Conservation (phyloP, 2,329 filamentous ascomycete species). For the Ceratocystis cubensis region DNA sequence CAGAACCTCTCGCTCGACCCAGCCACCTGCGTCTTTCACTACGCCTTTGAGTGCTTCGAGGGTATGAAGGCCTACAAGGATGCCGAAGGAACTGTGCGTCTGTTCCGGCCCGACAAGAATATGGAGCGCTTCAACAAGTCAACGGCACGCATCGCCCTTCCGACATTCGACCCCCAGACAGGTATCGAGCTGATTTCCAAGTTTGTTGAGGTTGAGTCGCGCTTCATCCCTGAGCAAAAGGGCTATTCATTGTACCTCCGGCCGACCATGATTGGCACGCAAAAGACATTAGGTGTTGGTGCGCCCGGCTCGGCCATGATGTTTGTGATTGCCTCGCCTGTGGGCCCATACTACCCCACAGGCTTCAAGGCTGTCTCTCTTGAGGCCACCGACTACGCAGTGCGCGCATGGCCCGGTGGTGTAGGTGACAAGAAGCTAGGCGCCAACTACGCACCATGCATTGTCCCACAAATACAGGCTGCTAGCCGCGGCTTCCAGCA, state of each 20-base stretch:
- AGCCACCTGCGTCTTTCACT: constrained; percentile 94
- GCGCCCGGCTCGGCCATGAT: constrained; percentile 85
- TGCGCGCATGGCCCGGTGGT: constrained; percentile 93
- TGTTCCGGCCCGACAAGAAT: constrained; percentile 93
- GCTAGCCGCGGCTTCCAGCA: constrained; percentile 89
- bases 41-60: constrained; percentile 96
- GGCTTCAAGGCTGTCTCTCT: constrained; percentile 95
- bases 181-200: constrained; percentile 71
- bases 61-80: constrained; percentile 99
- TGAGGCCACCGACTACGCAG: constrained; percentile 91
- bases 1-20: constrained; percentile 95
- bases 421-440: constrained; percentile 97
- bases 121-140: constrained; percentile 93
- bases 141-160: constrained; percentile 78
- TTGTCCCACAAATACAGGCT: constrained; percentile 88
- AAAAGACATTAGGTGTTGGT: constrained; percentile 82
- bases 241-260: constrained; percentile 94
- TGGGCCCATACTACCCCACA: constrained; percentile 95
- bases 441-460: constrained; percentile 98
- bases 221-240: constrained; percentile 75
- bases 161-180: constrained; percentile 62
- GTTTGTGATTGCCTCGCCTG: constrained; percentile 89
- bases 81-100: constrained; percentile 58
- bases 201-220: constrained; percentile 67
- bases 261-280: constrained; percentile 94